Conservation (phyloP, 2,329 filamentous ascomycete species). For the Sporothrix phasma region DNA sequence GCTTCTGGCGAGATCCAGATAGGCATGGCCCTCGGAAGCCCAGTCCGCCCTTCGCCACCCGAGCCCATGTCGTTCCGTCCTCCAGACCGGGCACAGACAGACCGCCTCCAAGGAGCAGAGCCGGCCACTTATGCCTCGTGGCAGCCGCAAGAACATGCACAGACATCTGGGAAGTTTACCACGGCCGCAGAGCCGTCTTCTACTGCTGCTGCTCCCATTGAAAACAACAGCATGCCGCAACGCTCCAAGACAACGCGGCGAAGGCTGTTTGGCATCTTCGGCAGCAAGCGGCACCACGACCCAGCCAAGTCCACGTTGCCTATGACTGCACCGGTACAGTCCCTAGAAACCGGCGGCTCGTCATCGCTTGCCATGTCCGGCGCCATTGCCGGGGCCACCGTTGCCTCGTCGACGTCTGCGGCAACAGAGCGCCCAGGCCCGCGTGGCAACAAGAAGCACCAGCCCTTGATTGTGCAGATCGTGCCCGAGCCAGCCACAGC, state of each 20-base stretch:
- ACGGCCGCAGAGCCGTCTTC: neutral
- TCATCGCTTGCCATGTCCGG: constrained; percentile 18
- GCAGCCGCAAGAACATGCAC: neutral
- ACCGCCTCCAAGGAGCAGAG: constrained; percentile 10
- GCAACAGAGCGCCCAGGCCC: constrained; percentile 18
- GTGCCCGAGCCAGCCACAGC: constrained; percentile 3
- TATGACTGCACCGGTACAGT: neutral
- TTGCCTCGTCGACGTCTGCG: neutral
- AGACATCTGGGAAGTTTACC: neutral
- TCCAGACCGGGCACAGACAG: constrained; percentile 12
- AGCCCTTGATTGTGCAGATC: constrained; percentile 32
- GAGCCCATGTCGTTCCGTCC: neutral
- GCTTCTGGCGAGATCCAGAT: constrained; percentile 43
- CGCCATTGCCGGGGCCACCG: neutral
- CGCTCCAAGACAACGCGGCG: constrained; percentile 46
- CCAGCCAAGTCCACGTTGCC: constrained; percentile 8
- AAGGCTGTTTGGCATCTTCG: constrained; percentile 48
- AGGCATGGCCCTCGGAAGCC: constrained; percentile 66
- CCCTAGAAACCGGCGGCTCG: constrained; percentile 18
- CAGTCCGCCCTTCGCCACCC: constrained; percentile 35
- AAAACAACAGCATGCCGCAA: constrained; percentile 16
- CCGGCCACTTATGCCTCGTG: neutral
- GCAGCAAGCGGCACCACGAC: constrained; percentile 32
- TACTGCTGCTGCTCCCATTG: neutral
- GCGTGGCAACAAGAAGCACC: constrained; percentile 34